Evolutionary conservation across 805 yeast genomes (phyloP), one percentile per base, ranked within the genome.

Genomic region (baker's yeast (Saccharomyces cerevisiae)): DNA sequence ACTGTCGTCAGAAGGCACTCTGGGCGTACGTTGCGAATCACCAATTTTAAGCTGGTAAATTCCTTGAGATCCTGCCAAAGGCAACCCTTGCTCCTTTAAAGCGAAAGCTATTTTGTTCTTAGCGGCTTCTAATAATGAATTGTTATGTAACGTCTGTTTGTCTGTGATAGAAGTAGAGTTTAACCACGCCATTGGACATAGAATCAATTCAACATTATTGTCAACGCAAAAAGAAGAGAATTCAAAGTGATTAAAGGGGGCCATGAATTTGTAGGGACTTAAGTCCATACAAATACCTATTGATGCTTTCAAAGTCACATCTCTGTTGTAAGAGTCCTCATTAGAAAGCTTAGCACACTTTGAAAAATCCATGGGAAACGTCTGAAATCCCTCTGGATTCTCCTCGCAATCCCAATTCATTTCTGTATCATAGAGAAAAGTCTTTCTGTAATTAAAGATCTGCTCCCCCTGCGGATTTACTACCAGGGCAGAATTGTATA

Each of bases 251-350:
- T 77, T 74, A 70, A 89, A 90, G 0, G 95, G 90, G 1, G 96
- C 89, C 58, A 79, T 74, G 67, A 91, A 91, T 65, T 87, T 77
- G 67, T 87, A 86, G 0, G 97, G 96, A 66, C 88, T 90, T 57
- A 91, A 69, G 70, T 91, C 98, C 97, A 91, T 91, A 67, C 98
- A 91, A 5, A 91, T 89, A 0, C 97, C 98, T 53, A 91, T 75
- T 32, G 83, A 77, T 1, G 85, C 72, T 36, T 67, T 76, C 6
- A 79, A 59, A 22, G 58, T 58, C 14, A 63, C 57, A 26, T 70
- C 70, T 10, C 52, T 54, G 4, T 52, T 59, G 17, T 52, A 62
- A 9, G 57, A 49, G 31, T 52, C 61, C 48, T 26, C 30, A 26
- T 24, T 8, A 5, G 30, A 21, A 46, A 47, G 29, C 32, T 46